A percentile compares a stretch with the other conserved stretches of the same genome.
Evolutionary conservation across 2,329 filamentous ascomycete genomes (phyloP).

Genomic region (Xylariales sp.): DNA sequence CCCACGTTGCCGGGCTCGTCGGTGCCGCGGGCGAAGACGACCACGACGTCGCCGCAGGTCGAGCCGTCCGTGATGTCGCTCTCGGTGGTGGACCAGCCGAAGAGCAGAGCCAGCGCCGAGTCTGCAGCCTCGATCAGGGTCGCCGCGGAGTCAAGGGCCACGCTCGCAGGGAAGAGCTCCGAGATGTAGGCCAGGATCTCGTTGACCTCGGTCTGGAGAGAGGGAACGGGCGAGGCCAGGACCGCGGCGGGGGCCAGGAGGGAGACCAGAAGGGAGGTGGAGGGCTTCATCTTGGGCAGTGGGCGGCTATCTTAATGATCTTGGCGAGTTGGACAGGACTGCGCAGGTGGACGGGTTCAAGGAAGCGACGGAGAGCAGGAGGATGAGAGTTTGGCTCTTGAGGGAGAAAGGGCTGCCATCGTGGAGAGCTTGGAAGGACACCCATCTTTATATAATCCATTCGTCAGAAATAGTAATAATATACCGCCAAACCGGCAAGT

Average conservation of each 20-base stretch:
- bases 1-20: constrained; percentile 9
- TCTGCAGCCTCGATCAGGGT: constrained; percentile 3
- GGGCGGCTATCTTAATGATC: no score
- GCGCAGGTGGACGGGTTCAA: no score
- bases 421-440: no score
- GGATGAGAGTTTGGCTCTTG: no score
- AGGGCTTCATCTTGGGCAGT: no score
- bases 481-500: no score
- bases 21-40: constrained; percentile 9
- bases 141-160: background rate
- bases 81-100: constrained; percentile 5
- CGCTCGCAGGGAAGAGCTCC: constrained; percentile 6
- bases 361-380: no score
- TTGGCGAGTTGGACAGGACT: no score
- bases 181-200: constrained; percentile 2
- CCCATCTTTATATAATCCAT: no score
- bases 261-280: no score
- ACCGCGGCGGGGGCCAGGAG: background rate
- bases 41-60: constrained; percentile 7
- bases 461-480: no score
- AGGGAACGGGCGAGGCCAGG: background rate
- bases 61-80: constrained; percentile 4
- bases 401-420: no score
- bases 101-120: background rate
- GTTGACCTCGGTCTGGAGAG: constrained; percentile 2